Evolutionary conservation across 441 rosid genomes (phyloP), one percentile per base, ranked within the genome.

Genomic region (Euphorbia schlechtendalii): DNA sequence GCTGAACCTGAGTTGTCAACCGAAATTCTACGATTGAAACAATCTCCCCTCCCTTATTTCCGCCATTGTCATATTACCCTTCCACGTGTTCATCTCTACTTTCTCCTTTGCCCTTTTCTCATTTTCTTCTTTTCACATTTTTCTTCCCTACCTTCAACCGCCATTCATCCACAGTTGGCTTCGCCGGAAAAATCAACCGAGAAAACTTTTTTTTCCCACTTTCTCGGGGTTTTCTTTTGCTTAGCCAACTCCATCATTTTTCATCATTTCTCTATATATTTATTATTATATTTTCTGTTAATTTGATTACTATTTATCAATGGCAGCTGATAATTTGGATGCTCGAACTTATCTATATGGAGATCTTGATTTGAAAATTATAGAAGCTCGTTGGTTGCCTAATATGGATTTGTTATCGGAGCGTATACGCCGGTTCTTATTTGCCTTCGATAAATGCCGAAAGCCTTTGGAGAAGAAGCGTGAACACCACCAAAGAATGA

Each of bases 331-430:
- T 8, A 56, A 30, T 48, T 14, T 17, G 20, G 59, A 32, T 32
- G 7, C 66, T 0, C 21, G 30, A 15, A 69, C 76, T 11, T 81
- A 73, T 55, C 84, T 90, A 49, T 87, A 90, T 66, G 97, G 97
- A 24, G 90, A 86, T 65, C 81, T 90, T 54, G 89, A 88, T 36
- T 69, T 90, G 38, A 79, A 53, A 27, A 85, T 90, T 67, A 71
- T 81, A 9, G 94, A 88, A 71, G 97, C 96, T 45, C 85, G 90
- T 3, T 61, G 78, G 52, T 75, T 90, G 52, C 97, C 94, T 0
- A 88, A 90, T 69, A 88, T 90, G 96, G 96, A 88, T 73, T 70
- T 90, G 21, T 51, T 84, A n/a, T 64, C 85, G 4, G 87, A 80
- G 63, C 87, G 82, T 15, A 49, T 90, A 45, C 85, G 88, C 20